These are phyloP conservation scores for Penicillium sp. DNA, from an alignment of 2,329 filamentous ascomycete genomes.

Conservation along the genomic window DNA sequence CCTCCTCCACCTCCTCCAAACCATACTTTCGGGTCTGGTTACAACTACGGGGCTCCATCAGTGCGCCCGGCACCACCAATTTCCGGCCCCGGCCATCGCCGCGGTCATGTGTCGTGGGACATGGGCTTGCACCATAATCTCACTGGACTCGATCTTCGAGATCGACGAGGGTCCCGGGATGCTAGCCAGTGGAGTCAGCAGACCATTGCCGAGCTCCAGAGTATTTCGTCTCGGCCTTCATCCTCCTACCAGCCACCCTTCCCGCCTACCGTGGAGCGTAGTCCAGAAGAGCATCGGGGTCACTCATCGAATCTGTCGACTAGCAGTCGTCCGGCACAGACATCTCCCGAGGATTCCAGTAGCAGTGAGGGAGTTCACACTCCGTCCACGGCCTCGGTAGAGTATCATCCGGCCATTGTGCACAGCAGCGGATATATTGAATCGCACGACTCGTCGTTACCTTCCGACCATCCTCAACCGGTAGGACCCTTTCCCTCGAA, in stretches of 20 bases:
- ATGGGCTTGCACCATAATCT: slow-evolving; percentile 49
- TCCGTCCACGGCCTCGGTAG: slow-evolving; percentile 49
- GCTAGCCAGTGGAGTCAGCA: slow-evolving; percentile 48
- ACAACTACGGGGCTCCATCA: slow-evolving; percentile 37
- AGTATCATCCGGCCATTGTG: slow-evolving; percentile 53
- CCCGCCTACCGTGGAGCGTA: slow-evolving; percentile 29
- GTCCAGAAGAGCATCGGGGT: slow-evolving; percentile 30
- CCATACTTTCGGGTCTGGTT: slow-evolving; percentile 37
- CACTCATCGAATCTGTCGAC: slow-evolving; percentile 32
- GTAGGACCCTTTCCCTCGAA: slow-evolving; percentile 40
- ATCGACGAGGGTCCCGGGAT: slow-evolving; percentile 39
- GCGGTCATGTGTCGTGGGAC: slow-evolving; percentile 53
- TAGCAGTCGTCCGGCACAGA: slow-evolving; percentile 37
- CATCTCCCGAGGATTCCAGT: slow-evolving; percentile 52
- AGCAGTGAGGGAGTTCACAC: slow-evolving; percentile 53
- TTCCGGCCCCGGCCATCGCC: slow-evolving; percentile 48
- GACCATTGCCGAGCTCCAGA: slow-evolving; percentile 46
- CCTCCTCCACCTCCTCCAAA: slow-evolving; percentile 31
- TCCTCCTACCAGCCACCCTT: slow-evolving; percentile 37
- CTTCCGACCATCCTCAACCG: slow-evolving; percentile 41
- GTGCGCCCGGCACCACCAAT: slow-evolving; percentile 45
- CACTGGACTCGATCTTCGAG: slow-evolving; percentile 46
- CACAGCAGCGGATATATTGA: slow-evolving; percentile 52
- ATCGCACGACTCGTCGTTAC: slow-evolving; percentile 39
- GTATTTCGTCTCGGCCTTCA: slow-evolving; percentile 38